Evolutionary conservation across 2,329 filamentous ascomycete species (phyloP).

Genomic region (Parascedosporium putredinis): DNA sequence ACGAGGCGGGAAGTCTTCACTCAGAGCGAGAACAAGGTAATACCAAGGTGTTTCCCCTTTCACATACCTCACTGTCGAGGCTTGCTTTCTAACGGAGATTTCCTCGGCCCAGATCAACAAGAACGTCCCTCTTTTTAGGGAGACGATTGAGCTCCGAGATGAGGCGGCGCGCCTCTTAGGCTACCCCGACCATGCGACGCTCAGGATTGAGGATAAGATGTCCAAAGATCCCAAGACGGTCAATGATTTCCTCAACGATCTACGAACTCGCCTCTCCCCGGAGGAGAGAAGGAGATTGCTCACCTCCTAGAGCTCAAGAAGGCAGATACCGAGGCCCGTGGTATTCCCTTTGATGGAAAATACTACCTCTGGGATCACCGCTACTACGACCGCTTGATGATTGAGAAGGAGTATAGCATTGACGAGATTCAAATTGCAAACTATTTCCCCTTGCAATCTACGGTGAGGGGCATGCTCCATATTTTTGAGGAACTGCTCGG

Average conservation of each 20-base stretch:
- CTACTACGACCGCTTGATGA: conserved; percentile 71
- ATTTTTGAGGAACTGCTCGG: conserved; percentile 81
- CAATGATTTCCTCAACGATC: conserved; percentile 60
- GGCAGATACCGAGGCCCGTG: conserved; percentile 51
- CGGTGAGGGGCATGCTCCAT: conserved; percentile 66
- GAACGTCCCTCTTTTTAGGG: conserved; percentile 64
- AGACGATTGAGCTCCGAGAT: conserved; percentile 64
- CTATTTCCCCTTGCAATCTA: conserved; percentile 70
- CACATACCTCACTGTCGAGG: no score
- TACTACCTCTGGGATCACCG: conserved; percentile 79
- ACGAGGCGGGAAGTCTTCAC: conserved; percentile 60
- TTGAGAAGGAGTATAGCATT: conserved; percentile 70
- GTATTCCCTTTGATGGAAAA: conserved; percentile 50
- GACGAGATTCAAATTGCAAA: conserved; percentile 73
- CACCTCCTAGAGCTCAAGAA: conserved; percentile 68
- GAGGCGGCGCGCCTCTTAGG: conserved; percentile 68
- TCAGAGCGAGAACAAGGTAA: conserved; percentile 67
- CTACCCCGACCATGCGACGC: conserved; percentile 66
- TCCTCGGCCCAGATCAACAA: conserved; percentile 43
- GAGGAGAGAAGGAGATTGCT: conserved; percentile 59
- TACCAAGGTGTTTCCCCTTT: conserved; percentile 5
- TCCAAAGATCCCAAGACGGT: conserved; percentile 66
- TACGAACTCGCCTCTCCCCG: conserved; percentile 55
- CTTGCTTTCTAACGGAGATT: no score
- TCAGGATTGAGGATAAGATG: conserved; percentile 77